A percentile compares a stretch with the other conserved stretches of the same genome.
phyloP scores from a whole-genome alignment of 371 early-diverging fungal species.

The Mortierella sp. region DNA sequence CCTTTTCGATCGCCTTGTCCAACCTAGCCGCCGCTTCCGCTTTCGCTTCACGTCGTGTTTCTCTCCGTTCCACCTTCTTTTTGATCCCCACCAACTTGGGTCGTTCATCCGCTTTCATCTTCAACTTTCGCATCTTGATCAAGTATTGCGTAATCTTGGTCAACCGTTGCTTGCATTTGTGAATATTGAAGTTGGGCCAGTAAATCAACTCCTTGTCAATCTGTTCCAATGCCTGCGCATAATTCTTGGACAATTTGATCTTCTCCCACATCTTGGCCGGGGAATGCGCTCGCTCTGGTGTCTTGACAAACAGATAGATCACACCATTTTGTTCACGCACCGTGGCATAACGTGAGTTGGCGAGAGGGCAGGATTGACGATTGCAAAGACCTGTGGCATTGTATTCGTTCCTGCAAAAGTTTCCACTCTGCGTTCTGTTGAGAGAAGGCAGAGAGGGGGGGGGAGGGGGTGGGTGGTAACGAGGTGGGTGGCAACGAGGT shows the following conservation, averaged over 20 bases:
- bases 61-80: conserved; percentile 95
- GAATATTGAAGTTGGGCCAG: conserved; percentile 93
- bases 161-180: conserved; percentile 98
- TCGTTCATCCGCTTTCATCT: conserved; percentile 82
- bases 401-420: conserved; percentile 98
- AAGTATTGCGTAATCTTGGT: conserved; percentile 98
- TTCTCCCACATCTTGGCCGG: conserved; percentile 98
- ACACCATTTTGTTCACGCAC: conserved; percentile 92
- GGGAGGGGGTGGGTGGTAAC: too few relatives aligned
- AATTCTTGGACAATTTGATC: conserved; percentile 93
- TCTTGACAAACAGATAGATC: conserved; percentile 95
- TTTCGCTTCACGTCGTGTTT: conserved; percentile 90
- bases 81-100: conserved; percentile 89
- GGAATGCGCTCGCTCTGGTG: conserved; percentile 96
- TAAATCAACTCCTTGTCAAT: conserved; percentile 94
- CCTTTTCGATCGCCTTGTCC: conserved; percentile 97
- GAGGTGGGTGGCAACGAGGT: too few relatives aligned
- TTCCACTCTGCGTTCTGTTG: conserved; percentile 79
- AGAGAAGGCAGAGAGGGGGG: too few relatives aligned
- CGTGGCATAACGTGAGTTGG: conserved; percentile 99
- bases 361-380: conserved; percentile 97
- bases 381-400: conserved; percentile 99
- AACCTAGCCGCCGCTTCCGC: conserved; percentile 95
- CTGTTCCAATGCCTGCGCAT: conserved; percentile 90
- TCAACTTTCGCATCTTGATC: conserved; percentile 93